Evolutionary conservation across 495 filamentous ascomycete species (phyloP).

Genomic region (Tetracladium marchalianum): DNA sequence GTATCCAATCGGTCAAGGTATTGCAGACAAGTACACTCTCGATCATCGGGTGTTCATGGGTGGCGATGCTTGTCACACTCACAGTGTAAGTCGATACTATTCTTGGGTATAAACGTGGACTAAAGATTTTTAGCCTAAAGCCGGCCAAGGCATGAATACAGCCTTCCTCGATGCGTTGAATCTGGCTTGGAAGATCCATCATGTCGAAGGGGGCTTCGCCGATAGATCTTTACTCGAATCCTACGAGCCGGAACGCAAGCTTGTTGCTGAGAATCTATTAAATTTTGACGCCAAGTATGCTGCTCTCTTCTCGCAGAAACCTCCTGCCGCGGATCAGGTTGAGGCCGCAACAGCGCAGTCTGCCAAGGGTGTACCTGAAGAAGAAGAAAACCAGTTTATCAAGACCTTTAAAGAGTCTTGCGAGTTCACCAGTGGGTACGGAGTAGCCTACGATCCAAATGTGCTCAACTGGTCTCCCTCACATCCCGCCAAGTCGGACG

Average conservation of each 20-base stretch:
- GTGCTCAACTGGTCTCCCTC: constrained; percentile 51
- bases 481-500: constrained; percentile 59
- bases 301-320: constrained; percentile 53
- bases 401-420: constrained; percentile 62
- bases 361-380: constrained; percentile 12
- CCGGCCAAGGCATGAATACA: constrained; percentile 81
- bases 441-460: constrained; percentile 56
- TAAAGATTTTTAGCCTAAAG: constrained; percentile 47
- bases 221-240: constrained; percentile 51
- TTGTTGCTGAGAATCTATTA: constrained; percentile 60
- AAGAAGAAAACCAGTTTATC: constrained; percentile 57
- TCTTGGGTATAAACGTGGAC: constrained; percentile 23
- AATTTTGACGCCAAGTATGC: constrained; percentile 66
- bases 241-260: constrained; percentile 60
- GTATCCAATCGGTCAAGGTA: constrained; percentile 66
- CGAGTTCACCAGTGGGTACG: constrained; percentile 62
- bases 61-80: constrained; percentile 77
- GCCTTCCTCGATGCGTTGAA: constrained; percentile 76
- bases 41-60: constrained; percentile 65
- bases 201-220: constrained; percentile 55
- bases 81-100: constrained; percentile 35
- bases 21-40: constrained; percentile 55
- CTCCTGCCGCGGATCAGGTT: constrained; percentile 40
- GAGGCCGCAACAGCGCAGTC: constrained; percentile 28
- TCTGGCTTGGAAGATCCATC: constrained; percentile 75